Base-by-base conservation (phyloP, 2,329 filamentous ascomycete genomes). In the Microascus cirrosus region DNA sequence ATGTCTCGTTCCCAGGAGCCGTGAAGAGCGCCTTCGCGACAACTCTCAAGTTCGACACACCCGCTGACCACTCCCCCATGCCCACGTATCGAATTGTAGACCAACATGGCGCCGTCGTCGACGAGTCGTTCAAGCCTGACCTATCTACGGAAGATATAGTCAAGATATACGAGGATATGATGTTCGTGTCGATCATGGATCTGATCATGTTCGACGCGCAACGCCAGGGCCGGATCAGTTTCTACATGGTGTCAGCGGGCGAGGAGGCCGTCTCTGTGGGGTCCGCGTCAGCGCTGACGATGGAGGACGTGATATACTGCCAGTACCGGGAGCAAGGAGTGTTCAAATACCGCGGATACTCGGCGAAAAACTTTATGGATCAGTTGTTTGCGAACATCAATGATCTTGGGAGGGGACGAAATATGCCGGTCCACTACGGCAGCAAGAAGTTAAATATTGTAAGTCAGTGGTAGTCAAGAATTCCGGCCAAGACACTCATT, bases 191-290 rank as follows among this genome's bases (percentile, higher is more conserved):
- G 58, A 88, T 97, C 63, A 94, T 99, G 90, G 94, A 99, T 68
- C 72, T 95, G 58, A 89, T 97, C 69, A 97, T 97, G 92, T 96
- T 96, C 67, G 94, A 99, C 67, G 92, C 94, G 0, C 94, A 99
- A 73, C 81, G 94, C 53, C 94, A 99, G 72, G 92, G 92, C n/a
- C 84, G 90, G 22, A 74, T 96, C 58, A 92, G 87, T 70, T 99
- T 99, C 73, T 99, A 99, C 73, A 97, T 99, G 89, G 93, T 93
- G 67, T 93, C 89, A 42, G 89, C 91, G 0, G 92, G 92, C 59
- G 92, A 96, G 75, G 94, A 99, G 77, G 94, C 93, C 36, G 91
- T 96, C 56, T 89, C 90, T 51, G 86, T 99, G 2, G 94, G 91
- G 1, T 92, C 88, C 1, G 90, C 92, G 0, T 91, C 90, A 25